These are phyloP conservation scores for Ogataea corticis DNA, from an alignment of 805 yeast species.

Conservation along the genomic window DNA sequence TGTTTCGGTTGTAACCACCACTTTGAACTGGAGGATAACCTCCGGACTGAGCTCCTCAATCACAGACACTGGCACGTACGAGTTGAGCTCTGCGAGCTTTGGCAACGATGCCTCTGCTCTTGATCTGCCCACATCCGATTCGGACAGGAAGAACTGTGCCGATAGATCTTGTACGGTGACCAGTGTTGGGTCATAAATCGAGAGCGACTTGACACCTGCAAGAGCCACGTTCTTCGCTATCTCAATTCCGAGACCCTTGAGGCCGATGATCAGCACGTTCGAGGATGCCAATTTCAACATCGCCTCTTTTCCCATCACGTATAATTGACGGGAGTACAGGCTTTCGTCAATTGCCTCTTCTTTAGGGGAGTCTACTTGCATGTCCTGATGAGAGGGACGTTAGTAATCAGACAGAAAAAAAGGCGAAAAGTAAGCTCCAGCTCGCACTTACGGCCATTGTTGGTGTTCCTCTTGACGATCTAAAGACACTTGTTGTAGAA, in stretches of 20 bases:
- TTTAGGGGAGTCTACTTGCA: constrained; percentile 45
- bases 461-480: not conserved
- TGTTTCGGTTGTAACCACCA: constrained; percentile 79
- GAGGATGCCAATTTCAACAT: constrained; percentile 96
- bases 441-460: constrained; percentile 3
- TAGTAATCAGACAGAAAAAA: not conserved
- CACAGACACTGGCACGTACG: constrained; percentile 83
- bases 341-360: constrained; percentile 78
- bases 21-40: constrained; percentile 62
- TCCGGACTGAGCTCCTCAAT: constrained; percentile 55
- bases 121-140: constrained; percentile 70
- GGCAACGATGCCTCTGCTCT: constrained; percentile 73
- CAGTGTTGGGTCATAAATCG: constrained; percentile 78
- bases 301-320: constrained; percentile 96
- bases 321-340: constrained; percentile 93
- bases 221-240: constrained; percentile 95
- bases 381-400: constrained; percentile 22
- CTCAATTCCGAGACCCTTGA: constrained; percentile 92
- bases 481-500: no score
- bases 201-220: constrained; percentile 93
- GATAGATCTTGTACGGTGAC: constrained; percentile 74
- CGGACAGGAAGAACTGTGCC: constrained; percentile 80
- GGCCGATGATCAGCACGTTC: constrained; percentile 86
- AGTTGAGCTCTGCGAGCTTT: constrained; percentile 78
- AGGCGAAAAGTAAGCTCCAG: not conserved